Percentiles rank a stretch among this genome's conserved stretches.
phyloP scores from a whole-genome alignment of 1,284 basidiomycete species.

The Moesziomyces parantarcticus region DNA sequence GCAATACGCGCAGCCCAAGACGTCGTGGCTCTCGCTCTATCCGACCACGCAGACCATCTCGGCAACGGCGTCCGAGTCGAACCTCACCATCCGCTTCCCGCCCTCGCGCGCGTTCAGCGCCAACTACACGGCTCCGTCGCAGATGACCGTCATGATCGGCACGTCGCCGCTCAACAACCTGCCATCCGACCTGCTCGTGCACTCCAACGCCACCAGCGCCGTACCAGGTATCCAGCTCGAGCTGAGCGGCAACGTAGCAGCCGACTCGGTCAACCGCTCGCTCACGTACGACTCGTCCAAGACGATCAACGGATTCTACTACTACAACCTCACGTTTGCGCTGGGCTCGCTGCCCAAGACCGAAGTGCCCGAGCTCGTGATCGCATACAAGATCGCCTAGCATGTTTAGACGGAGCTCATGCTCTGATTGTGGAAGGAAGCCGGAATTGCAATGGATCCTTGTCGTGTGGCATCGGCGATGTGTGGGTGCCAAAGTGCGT shows the following conservation, averaged over 20 bases:
- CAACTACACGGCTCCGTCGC: constrained; percentile 31
- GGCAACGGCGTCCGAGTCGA: constrained; percentile 23
- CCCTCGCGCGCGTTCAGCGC: constrained; percentile 28
- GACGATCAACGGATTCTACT: constrained; percentile 34
- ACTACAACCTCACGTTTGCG: constrained; percentile 38
- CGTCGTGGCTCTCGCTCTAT: constrained; percentile 34
- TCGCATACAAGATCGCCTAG: constrained; percentile 25
- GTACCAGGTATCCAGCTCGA: constrained; percentile 22
- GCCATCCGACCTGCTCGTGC: constrained; percentile 25
- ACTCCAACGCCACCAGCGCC: constrained; percentile 21
- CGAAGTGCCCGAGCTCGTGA: constrained; percentile 31
- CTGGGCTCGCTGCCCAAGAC: constrained; percentile 24
- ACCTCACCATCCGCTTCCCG: constrained; percentile 29
- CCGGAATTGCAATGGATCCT: not conserved
- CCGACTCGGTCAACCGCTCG: constrained; percentile 11
- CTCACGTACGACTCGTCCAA: constrained; percentile 33
- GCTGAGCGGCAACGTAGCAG: constrained; percentile 27
- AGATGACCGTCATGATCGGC: constrained; percentile 34
- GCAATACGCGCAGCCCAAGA: constrained; percentile 19
- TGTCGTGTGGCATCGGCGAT: no score
- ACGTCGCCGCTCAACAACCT: constrained; percentile 15
- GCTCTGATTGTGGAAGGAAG: not conserved
- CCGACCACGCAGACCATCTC: constrained; percentile 31
- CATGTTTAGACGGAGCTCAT: not conserved
- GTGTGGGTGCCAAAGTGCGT: no score